Conservation (phyloP, 2,329 filamentous ascomycete species). For the Dactylonectria estremocensis region DNA sequence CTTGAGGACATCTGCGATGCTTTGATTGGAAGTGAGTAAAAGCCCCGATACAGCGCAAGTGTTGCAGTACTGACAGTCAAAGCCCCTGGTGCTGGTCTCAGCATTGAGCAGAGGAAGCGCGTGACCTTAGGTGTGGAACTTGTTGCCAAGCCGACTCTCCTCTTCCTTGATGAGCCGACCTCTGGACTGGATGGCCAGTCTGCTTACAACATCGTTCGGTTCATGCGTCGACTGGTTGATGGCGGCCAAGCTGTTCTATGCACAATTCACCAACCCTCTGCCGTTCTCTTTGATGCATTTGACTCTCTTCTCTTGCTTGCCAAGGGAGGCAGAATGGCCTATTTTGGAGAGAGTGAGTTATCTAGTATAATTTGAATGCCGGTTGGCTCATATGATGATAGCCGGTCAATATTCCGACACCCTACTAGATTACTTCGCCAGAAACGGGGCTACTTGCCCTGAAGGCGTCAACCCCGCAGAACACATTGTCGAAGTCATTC, state of each 20-base stretch:
- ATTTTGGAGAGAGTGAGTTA: slow-evolving; percentile 36
- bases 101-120: slow-evolving; percentile 71
- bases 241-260: slow-evolving; percentile 76
- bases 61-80: slow-evolving; percentile 62
- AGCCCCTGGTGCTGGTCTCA: slow-evolving; percentile 60
- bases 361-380: background rate
- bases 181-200: slow-evolving; percentile 58
- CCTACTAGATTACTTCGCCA: slow-evolving; percentile 63
- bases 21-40: slow-evolving; percentile 66
- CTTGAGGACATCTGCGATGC: slow-evolving; percentile 76
- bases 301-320: slow-evolving; percentile 41
- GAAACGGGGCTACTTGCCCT: slow-evolving; percentile 62
- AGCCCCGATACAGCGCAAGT: background rate
- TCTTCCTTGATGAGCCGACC: slow-evolving; percentile 80
- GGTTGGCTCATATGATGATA: slow-evolving; percentile 13
- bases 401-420: slow-evolving; percentile 37
- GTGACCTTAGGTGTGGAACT: slow-evolving; percentile 80
- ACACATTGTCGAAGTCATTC: slow-evolving; percentile 61
- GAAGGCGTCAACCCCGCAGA: slow-evolving; percentile 59
- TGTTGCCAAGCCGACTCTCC: slow-evolving; percentile 76
- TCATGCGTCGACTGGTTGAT: slow-evolving; percentile 66
- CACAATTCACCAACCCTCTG: slow-evolving; percentile 75
- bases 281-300: slow-evolving; percentile 39
- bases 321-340: slow-evolving; percentile 41
- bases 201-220: slow-evolving; percentile 56